A percentile compares a stretch with the other conserved stretches of the same genome.
These are phyloP conservation scores for Hydrangea macrophylla DNA, from an alignment of 148 eudicot species.

Conservation along the genomic window DNA sequence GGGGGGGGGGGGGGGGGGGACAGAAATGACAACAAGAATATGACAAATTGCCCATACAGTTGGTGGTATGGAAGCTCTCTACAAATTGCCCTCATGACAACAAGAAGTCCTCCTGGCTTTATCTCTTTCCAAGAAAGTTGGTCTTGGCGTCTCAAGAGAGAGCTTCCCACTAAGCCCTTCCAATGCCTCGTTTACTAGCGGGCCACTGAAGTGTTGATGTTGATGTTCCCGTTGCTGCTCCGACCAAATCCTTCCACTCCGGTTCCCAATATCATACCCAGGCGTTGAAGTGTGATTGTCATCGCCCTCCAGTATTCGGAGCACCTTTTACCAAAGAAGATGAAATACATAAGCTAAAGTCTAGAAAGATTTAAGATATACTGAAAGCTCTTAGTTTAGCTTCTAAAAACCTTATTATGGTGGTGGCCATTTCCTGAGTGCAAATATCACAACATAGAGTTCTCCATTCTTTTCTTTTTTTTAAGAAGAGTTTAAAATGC, in stretches of 20 bases:
- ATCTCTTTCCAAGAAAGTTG: conserved; percentile 40
- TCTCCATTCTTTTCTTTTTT: no score
- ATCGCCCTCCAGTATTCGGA: conserved; percentile 81
- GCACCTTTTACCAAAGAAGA: conserved; percentile 40
- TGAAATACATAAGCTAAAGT: neutral
- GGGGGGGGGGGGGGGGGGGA: no score
- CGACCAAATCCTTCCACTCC: conserved; percentile 50
- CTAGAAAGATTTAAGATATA: neutral
- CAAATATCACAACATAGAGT: no score
- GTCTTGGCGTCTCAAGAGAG: conserved; percentile 34
- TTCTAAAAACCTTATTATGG: neutral
- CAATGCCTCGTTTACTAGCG: conserved; percentile 25
- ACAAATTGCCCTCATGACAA: conserved; percentile 19
- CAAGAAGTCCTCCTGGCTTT: conserved; percentile 28
- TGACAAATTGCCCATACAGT: no score
- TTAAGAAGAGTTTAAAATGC: no score
- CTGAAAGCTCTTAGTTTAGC: neutral
- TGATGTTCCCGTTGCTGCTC: conserved; percentile 28
- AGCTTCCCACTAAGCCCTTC: conserved; percentile 39
- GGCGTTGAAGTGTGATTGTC: conserved; percentile 40
- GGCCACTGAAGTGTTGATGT: conserved; percentile 24
- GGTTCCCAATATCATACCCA: conserved; percentile 50
- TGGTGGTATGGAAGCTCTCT: conserved; percentile 1
- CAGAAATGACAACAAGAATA: no score
- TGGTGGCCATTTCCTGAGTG: no score